These are phyloP conservation scores for Penicillium ochrochloron DNA, from an alignment of 495 filamentous ascomycete species.

Conservation along the genomic window DNA sequence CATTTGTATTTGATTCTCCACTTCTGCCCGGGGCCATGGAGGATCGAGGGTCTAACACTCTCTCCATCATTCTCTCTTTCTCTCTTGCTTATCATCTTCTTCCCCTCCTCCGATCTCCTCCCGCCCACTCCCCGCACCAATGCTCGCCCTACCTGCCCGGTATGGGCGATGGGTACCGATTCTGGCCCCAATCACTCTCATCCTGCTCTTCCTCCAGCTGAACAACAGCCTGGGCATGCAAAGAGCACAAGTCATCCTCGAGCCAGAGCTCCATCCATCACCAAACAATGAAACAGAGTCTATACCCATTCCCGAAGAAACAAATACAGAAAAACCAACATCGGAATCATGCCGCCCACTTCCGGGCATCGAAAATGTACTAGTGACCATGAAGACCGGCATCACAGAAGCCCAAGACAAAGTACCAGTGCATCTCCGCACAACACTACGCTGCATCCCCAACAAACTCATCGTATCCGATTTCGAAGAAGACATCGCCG, in stretches of 20 bases:
- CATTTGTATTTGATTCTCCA: slow-evolving; percentile 8
- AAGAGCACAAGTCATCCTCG: slow-evolving; percentile 16
- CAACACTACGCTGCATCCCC: slow-evolving; percentile 51
- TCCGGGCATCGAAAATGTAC: slow-evolving; percentile 42
- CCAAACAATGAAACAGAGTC: slow-evolving; percentile 7
- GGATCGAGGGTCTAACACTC: slow-evolving; percentile 1
- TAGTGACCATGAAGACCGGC: slow-evolving; percentile 54
- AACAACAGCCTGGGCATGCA: slow-evolving; percentile 14
- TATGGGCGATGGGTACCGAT: slow-evolving; percentile 35
- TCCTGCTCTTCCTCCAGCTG: slow-evolving; percentile 28
- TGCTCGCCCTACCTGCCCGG: slow-evolving; percentile 29
- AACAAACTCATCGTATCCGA: slow-evolving; percentile 56
- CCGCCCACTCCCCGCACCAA: slow-evolving; percentile 12
- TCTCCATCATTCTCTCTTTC: background rate
- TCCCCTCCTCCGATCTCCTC: background rate
- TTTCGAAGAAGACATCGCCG: slow-evolving; percentile 49
- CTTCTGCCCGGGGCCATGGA: slow-evolving; percentile 21
- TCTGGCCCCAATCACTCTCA: slow-evolving; percentile 19
- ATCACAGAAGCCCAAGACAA: slow-evolving; percentile 52
- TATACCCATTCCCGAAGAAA: background rate
- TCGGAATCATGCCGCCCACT: slow-evolving; percentile 31
- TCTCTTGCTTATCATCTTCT: background rate
- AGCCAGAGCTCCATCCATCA: slow-evolving; percentile 7
- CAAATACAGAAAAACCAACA: background rate
- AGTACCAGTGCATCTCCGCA: slow-evolving; percentile 48